A percentile compares a stretch with the other conserved stretches of the same genome.
These are phyloP conservation scores for Penicillium subrubescens DNA, from an alignment of 495 filamentous ascomycete species.

Conservation along the genomic window DNA sequence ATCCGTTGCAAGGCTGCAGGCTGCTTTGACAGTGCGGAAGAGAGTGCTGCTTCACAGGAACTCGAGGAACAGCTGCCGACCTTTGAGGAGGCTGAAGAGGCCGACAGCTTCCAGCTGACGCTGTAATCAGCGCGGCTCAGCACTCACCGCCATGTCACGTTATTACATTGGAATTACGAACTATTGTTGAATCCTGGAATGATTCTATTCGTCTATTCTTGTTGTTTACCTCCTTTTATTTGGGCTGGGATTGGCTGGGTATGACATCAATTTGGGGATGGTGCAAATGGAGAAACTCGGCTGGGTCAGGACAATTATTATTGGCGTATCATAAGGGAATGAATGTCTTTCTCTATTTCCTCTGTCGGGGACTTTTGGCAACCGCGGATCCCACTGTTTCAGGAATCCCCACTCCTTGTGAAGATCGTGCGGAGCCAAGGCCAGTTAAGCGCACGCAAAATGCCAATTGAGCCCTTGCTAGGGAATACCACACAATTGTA, in stretches of 20 bases:
- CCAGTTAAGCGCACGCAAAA: constrained; percentile 20
- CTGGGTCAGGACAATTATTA: constrained; percentile 12
- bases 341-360: constrained; percentile 13
- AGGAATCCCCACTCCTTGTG: constrained; percentile 27
- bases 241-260: background rate
- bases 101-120: constrained; percentile 46
- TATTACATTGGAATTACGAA: constrained; percentile 4
- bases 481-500: background rate
- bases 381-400: constrained; percentile 31
- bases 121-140: constrained; percentile 26
- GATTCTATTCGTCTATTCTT: constrained; percentile 6
- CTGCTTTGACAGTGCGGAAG: constrained; percentile 39
- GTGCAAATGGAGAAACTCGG: constrained; percentile 7
- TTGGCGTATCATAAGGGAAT: constrained; percentile 26
- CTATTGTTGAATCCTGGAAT: constrained; percentile 1
- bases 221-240: constrained; percentile 17
- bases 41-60: constrained; percentile 15
- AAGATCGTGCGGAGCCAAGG: constrained; percentile 23
- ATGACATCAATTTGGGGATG: constrained; percentile 1
- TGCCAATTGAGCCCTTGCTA: constrained; percentile 1
- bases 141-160: background rate
- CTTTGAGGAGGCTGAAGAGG: constrained; percentile 47
- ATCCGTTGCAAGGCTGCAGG: constrained; percentile 39
- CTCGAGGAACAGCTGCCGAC: constrained; percentile 34
- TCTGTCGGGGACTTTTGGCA: constrained; percentile 7